phyloP scores from a whole-genome alignment of 345 rosid species.

The Euphorbia peplus region DNA sequence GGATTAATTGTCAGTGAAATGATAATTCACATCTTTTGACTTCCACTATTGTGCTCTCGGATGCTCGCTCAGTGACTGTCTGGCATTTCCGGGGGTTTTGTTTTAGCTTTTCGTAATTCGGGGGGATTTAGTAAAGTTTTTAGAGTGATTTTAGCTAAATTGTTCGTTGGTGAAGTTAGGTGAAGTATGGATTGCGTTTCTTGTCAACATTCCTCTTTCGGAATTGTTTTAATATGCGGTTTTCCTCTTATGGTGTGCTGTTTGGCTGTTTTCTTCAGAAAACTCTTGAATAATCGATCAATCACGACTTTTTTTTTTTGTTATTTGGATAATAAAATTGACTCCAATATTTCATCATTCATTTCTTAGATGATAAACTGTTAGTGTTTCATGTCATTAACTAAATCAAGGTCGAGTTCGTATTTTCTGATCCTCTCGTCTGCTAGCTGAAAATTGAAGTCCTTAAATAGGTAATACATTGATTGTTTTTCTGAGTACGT shows the following conservation, averaged over 20 bases:
- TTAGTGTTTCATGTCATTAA: too few relatives aligned
- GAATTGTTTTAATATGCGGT: background rate
- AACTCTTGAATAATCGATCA: constrained; percentile 2
- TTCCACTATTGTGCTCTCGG: constrained; percentile 17
- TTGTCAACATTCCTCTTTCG: constrained; percentile 13
- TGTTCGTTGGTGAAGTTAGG: constrained; percentile 7
- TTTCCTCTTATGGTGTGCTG: constrained; percentile 5
- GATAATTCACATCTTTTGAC: constrained; percentile 30
- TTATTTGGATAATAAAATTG: background rate
- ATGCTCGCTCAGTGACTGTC: constrained; percentile 13
- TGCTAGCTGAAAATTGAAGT: background rate
- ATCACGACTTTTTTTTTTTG: background rate
- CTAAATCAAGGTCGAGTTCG: too few relatives aligned
- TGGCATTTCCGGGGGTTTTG: constrained; percentile 15
- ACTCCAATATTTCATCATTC: background rate
- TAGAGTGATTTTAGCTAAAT: constrained; percentile 16
- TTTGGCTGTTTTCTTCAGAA: constrained; percentile 3
- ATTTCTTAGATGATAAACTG: background rate
- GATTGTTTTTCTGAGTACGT: background rate
- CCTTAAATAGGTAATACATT: background rate
- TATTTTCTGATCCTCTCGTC: too few relatives aligned
- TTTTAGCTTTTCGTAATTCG: constrained; percentile 13
- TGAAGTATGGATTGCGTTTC: background rate
- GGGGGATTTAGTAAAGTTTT: constrained; percentile 10
- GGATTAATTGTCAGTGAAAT: constrained; percentile 5